phyloP scores from a whole-genome alignment of 495 filamentous ascomycete genomes.

The Sabuloglossum arenarium region DNA sequence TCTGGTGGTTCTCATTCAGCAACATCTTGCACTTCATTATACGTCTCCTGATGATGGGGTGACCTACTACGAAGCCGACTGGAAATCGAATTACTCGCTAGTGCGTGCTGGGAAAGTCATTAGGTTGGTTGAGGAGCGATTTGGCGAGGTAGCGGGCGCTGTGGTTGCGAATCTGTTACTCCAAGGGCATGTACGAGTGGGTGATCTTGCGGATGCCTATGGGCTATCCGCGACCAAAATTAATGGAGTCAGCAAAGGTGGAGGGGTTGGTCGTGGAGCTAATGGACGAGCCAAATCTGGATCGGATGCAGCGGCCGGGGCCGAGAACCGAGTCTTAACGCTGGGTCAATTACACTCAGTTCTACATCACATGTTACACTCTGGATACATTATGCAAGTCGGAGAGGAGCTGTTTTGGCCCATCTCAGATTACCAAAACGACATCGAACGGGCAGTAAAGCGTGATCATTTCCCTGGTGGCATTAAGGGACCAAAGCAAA shows the following conservation, averaged over 20 bases:
- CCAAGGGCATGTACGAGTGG: slow-evolving; percentile 55
- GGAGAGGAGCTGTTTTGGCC: slow-evolving; percentile 30
- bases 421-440: slow-evolving; percentile 25
- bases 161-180: slow-evolving; percentile 54
- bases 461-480: slow-evolving; percentile 14
- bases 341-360: slow-evolving; percentile 20
- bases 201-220: slow-evolving; percentile 36
- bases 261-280: neutral
- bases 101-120: slow-evolving; percentile 67
- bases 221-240: neutral
- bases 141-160: slow-evolving; percentile 45
- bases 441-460: slow-evolving; percentile 24
- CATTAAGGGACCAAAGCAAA: slow-evolving; percentile 14
- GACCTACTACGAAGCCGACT: slow-evolving; percentile 64
- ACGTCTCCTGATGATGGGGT: slow-evolving; percentile 36
- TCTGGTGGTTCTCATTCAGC: slow-evolving; percentile 66
- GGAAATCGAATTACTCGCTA: slow-evolving; percentile 53
- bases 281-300: slow-evolving; percentile 3
- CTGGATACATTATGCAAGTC: slow-evolving; percentile 28
- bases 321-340: slow-evolving; percentile 1
- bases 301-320: neutral
- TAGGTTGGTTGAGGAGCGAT: slow-evolving; percentile 44
- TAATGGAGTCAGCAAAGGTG: neutral
- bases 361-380: slow-evolving; percentile 24
- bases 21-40: slow-evolving; percentile 64